Evolutionary conservation across 2,329 filamentous ascomycete genomes (phyloP).

Genomic region (Aureobasidium sp.): DNA sequence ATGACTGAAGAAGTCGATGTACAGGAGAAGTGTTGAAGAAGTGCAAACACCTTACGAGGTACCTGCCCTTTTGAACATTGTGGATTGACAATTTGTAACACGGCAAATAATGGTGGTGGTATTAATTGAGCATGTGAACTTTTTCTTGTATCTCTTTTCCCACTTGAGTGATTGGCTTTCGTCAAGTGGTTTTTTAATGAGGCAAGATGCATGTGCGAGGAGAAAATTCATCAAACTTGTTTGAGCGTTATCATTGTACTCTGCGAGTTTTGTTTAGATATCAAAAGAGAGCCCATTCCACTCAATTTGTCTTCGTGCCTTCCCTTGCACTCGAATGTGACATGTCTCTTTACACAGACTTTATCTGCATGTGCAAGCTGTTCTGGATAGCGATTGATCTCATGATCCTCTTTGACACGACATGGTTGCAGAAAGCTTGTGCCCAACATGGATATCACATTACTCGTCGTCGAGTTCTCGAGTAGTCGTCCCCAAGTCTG

Average conservation of each 20-base stretch:
- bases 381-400: neutral
- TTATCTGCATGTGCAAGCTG: neutral
- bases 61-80: no score
- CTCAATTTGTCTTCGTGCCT: neutral
- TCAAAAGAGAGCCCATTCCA: neutral
- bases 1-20: conserved; percentile 2
- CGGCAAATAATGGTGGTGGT: neutral
- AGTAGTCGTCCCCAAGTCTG: neutral
- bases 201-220: neutral
- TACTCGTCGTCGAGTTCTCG: neutral
- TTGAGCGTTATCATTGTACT: neutral
- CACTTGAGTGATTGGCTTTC: neutral
- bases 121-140: neutral
- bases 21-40: neutral
- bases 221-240: neutral
- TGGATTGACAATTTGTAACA: neutral
- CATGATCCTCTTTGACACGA: neutral
- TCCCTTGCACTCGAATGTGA: neutral
- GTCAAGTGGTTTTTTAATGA: neutral
- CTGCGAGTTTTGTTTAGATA: neutral
- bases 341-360: neutral
- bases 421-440: neutral
- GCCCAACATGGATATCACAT: neutral
- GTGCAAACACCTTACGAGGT: neutral
- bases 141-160: conserved; percentile 8